phyloP scores from a whole-genome alignment of 31 red algal species.

The Porphyra umbilicalis region DNA sequence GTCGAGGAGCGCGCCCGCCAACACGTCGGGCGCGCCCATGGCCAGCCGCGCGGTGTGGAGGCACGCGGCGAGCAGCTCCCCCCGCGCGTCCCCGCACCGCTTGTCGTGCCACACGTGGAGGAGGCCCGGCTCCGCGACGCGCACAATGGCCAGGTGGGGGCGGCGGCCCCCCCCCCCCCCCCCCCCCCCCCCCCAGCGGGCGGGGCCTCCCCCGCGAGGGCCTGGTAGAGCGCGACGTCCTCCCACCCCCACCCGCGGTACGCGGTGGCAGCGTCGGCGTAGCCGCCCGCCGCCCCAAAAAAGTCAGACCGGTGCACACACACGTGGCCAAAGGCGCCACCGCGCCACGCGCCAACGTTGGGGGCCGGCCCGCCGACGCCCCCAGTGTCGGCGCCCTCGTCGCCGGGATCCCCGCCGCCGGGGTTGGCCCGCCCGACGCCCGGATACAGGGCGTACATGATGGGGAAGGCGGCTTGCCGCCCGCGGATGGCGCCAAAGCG shows the following conservation, averaged over 20 bases:
- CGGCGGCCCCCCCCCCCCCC: slow-evolving; percentile 40
- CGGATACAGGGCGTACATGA: neutral
- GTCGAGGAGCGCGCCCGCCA: neutral
- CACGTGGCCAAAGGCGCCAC: slow-evolving; percentile 35
- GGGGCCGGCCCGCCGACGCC: neutral
- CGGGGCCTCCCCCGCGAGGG: slow-evolving; percentile 29
- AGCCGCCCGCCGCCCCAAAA: slow-evolving; percentile 19
- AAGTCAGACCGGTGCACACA: slow-evolving; percentile 46
- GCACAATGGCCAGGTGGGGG: slow-evolving; percentile 32
- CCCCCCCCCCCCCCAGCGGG: slow-evolving; percentile 8
- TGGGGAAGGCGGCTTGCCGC: neutral
- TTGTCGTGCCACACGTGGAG: slow-evolving; percentile 51
- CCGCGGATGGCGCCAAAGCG: neutral
- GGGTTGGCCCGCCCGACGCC: neutral
- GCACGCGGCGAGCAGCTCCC: neutral
- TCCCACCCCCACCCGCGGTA: slow-evolving; percentile 44
- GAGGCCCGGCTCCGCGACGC: slow-evolving; percentile 39
- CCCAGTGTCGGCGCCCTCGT: neutral
- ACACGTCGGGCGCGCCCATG: neutral
- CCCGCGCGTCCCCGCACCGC: slow-evolving; percentile 1
- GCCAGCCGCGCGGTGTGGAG: neutral
- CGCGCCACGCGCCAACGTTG: slow-evolving; percentile 29
- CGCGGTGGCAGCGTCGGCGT: slow-evolving; percentile 12
- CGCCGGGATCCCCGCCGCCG: neutral
- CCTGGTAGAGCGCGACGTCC: slow-evolving; percentile 40